Base-by-base conservation (phyloP, 73 alveolate species). In the Paramecium octaurelia region DNA sequence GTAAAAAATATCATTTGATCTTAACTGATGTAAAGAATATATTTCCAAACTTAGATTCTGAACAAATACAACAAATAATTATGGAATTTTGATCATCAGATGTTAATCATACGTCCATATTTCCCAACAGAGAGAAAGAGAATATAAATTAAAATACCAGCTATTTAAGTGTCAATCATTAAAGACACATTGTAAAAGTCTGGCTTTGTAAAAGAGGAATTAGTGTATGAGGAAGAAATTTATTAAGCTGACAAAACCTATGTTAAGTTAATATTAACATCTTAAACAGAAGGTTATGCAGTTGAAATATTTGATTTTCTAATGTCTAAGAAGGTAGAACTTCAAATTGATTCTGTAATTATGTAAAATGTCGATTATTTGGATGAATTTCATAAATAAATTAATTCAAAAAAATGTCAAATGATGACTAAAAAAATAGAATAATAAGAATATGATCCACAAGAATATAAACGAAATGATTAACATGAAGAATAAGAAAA, bases 331-430 rank as follows among this genome's bases (percentile, higher is more conserved):
- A 80, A 46, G 29, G 31, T 6, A 18, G 71, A 80, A 23, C 57
- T 44, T 18, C 12, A 64, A 43, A 23, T 80, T 12, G 91, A 80
- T 80, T 80, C 70, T 21, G 44, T 80, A 2, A 80, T 46, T 2
- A 80, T 80, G 91, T 23, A 24, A 34, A 80, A 80, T 80, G 75
- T 80, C 20, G 91, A 80, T 80, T 80, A 80, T 46, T 80, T 80
- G 73, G 91, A 80, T 20, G 91, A 80, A 44, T 80, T 80, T 80
- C 75, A 80, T 44, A 80, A 46, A 23, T 35, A 80, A 80, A 42
- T 80, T 2, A 40, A 34, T 36, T 73, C 40, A 73, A 73, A 38
- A 73, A 73, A 73, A 73, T 73, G 57, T 73, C 16, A 31, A 73
- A 73, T 73, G 87, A 27, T 64, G 46, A 64, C 42, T 27, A 64